phyloP scores from a whole-genome alignment of 2,329 filamentous ascomycete species.

The Talaromyces sp. region DNA sequence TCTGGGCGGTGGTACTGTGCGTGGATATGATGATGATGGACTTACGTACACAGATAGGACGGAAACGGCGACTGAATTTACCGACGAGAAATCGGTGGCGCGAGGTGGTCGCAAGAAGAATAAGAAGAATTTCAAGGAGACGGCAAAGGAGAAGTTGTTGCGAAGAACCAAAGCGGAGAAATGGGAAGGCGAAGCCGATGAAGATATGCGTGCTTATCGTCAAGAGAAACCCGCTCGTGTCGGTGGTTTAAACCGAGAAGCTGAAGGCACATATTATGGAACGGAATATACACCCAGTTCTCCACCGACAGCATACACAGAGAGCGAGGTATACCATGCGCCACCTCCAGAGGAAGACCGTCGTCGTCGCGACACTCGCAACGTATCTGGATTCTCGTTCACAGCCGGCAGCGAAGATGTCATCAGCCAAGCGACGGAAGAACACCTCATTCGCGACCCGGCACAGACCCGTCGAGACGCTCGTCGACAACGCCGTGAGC shows the following conservation, averaged over 20 bases:
- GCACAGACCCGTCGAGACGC: constrained; percentile 34
- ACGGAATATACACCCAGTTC: constrained; percentile 65
- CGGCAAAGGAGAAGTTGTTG: constrained; percentile 38
- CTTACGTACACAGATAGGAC: constrained; percentile 46
- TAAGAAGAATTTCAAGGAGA: constrained; percentile 39
- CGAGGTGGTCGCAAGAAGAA: constrained; percentile 25
- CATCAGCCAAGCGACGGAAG: constrained; percentile 41
- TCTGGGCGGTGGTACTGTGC: constrained; percentile 79
- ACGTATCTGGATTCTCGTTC: constrained; percentile 49
- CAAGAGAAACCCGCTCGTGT: constrained; percentile 83
- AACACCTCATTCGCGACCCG: constrained; percentile 26
- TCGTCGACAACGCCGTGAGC: constrained; percentile 18
- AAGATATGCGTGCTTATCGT: constrained; percentile 78
- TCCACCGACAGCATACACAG: constrained; percentile 55
- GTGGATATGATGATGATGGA: constrained; percentile 69
- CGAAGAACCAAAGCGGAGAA: constrained; percentile 43
- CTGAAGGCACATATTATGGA: constrained; percentile 81
- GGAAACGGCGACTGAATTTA: constrained; percentile 43
- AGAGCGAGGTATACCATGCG: constrained; percentile 37
- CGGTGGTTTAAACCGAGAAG: constrained; percentile 80
- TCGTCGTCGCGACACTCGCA: constrained; percentile 26
- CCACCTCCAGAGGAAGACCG: constrained; percentile 24
- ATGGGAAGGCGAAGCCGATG: constrained; percentile 62
- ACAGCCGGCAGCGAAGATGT: constrained; percentile 49
- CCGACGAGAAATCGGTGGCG: constrained; percentile 26